Base-by-base conservation (phyloP, 2,329 filamentous ascomycete species). In the Plenodomus biglobosus region DNA sequence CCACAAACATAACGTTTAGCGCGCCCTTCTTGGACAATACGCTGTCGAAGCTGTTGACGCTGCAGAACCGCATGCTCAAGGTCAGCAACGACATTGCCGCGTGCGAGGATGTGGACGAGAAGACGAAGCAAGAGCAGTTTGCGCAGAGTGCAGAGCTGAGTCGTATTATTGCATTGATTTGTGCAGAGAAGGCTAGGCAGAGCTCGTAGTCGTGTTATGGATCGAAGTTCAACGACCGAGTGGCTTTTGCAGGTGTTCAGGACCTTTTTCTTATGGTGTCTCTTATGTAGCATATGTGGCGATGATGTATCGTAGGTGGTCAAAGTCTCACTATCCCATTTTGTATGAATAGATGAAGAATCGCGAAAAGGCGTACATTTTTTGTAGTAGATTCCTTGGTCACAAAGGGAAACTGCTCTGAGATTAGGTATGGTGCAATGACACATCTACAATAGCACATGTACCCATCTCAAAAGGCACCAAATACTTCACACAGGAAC, bases 11-110 rank as follows among this genome's bases (percentile, higher is more conserved):
- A 50, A 74, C 74, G 30, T 79, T 79, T 66, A 77, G 74, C n/a
- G 76, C 77, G 1, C 76, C 77, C 0, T 79, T 79, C 69, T 74
- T 79, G 43, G 77, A 79, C 68, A 79, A 79, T 61, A 78, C 76
- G 4, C 70, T 79, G 1, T 68, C 74, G 44, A 79, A 79, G 70
- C 75, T 79, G 65, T 63, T 79, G 41, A 62, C 70, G 10, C 67
- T 79, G 38, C 77, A 79, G 52, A 76, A 77, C 59, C 69, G 76
- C 24, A 79, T 79, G 77, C 65, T 79, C 47, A 75, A 72, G 47
- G 74, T 74, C 4, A 75, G 73, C 36, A 73, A 75, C 18, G 75
- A 78, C 49, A 69, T 79, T 46, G 72, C 73, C 1, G 75, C 74
- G 16, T 65, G 65, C 38, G 75, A 75, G 20, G 73, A 73, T 37